Percentiles rank a stretch among this genome's conserved stretches.
phyloP scores from a whole-genome alignment of 805 yeast genomes.

The Lipomyces chichibuensis region DNA sequence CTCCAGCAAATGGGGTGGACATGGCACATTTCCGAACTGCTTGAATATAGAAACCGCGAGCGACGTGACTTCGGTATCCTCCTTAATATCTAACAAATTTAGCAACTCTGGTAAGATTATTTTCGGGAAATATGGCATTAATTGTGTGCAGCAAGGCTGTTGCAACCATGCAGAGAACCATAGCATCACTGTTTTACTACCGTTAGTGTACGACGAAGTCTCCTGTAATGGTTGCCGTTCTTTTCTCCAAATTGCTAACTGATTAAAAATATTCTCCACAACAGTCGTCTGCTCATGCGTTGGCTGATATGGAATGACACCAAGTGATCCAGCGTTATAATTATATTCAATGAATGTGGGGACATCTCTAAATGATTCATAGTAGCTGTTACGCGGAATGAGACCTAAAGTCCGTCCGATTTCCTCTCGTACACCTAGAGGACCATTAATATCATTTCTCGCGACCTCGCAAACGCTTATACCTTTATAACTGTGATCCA shows the following conservation, averaged over 20 bases:
- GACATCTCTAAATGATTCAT: constrained; percentile 49
- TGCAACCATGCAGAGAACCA: constrained; percentile 60
- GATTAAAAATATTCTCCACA: constrained; percentile 52
- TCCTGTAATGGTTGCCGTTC: constrained; percentile 30
- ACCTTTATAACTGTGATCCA: constrained; percentile 56
- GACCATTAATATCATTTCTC: not conserved
- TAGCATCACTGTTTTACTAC: constrained; percentile 64
- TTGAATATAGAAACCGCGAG: constrained; percentile 54
- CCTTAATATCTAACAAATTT: constrained; percentile 67
- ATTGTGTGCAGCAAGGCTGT: constrained; percentile 57
- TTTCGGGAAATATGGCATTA: constrained; percentile 56
- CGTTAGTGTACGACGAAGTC: constrained; percentile 56
- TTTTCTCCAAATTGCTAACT: constrained; percentile 43
- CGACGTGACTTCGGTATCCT: constrained; percentile 63
- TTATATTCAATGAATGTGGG: constrained; percentile 50
- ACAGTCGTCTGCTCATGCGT: constrained; percentile 43
- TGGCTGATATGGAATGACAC: constrained; percentile 45
- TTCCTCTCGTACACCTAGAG: constrained; percentile 67
- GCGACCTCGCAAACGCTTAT: not conserved
- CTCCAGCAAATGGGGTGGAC: constrained; percentile 49
- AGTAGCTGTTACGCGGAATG: constrained; percentile 49
- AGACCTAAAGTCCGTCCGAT: constrained; percentile 63
- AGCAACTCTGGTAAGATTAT: constrained; percentile 71
- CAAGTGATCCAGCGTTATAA: constrained; percentile 43
- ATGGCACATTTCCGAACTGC: constrained; percentile 54